Conservation (phyloP, 202 grass and related monocot genomes). For the Elaeis oleifera region DNA sequence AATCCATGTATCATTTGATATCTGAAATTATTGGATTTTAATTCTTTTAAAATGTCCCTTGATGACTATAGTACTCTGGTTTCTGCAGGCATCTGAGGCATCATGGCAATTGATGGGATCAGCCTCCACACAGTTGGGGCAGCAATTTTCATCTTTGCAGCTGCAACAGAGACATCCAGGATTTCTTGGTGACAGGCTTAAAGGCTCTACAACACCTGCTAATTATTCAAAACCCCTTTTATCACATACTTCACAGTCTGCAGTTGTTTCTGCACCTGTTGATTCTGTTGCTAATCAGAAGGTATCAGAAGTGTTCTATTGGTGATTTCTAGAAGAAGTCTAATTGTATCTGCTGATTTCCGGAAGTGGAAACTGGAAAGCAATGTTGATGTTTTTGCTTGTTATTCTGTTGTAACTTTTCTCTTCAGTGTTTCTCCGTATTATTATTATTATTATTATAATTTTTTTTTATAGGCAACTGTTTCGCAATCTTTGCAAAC, state of each 20-base stretch:
- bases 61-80: neutral
- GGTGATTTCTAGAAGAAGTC: constrained; percentile 11
- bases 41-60: too few relatives aligned
- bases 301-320: constrained; percentile 25
- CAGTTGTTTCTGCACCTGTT: constrained; percentile 34
- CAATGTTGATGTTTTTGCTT: neutral
- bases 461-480: constrained; percentile 25
- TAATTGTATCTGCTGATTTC: neutral
- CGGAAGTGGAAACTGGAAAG: neutral
- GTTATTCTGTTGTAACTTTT: neutral
- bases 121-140: constrained; percentile 54
- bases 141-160: constrained; percentile 56
- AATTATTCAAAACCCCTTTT: constrained; percentile 46
- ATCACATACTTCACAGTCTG: constrained; percentile 34
- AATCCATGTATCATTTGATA: too few relatives aligned
- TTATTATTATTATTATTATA: constrained; percentile 27
- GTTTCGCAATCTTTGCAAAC: constrained; percentile 38
- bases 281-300: constrained; percentile 55
- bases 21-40: too few relatives aligned
- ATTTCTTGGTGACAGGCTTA: constrained; percentile 61
- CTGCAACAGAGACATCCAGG: constrained; percentile 69
- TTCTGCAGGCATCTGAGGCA: constrained; percentile 56
- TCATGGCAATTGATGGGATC: constrained; percentile 75
- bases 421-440: constrained; percentile 3
- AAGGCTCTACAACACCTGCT: constrained; percentile 28